These are phyloP conservation scores for Suillus weaverae DNA, from an alignment of 768 basidiomycete species.

Conservation along the genomic window DNA sequence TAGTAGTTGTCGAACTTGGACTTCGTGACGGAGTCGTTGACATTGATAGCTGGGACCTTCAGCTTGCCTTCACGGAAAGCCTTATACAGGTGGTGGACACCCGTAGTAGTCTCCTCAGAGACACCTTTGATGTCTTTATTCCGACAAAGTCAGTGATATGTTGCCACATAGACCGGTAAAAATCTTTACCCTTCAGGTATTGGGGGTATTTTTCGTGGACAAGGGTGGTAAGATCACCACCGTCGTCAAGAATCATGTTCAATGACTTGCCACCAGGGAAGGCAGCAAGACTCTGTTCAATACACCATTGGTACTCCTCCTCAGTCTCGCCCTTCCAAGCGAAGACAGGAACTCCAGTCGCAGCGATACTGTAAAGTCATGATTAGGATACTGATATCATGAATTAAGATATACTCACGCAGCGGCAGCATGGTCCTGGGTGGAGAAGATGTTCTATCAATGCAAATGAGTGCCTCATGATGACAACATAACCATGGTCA, in stretches of 20 bases:
- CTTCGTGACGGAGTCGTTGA: constrained; percentile 99
- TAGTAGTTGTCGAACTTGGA: constrained; percentile 99
- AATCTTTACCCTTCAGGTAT: constrained; percentile 63
- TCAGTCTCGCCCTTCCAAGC: constrained; percentile 99
- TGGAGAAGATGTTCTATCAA: constrained; percentile 95
- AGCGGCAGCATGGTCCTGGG: constrained; percentile 98
- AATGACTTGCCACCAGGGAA: constrained; percentile 82
- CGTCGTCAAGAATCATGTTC: constrained; percentile 99
- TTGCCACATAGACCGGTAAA: constrained; percentile 9
- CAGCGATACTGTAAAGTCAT: constrained; percentile 69
- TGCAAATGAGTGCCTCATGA: constrained; percentile 4
- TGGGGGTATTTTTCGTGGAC: constrained; percentile 98
- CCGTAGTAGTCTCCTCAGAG: constrained; percentile 99
- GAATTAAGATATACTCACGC: constrained; percentile 55
- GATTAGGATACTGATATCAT: constrained; percentile 5
- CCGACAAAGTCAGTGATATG: constrained; percentile 5
- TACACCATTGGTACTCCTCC: constrained; percentile 98
- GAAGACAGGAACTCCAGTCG: constrained; percentile 96
- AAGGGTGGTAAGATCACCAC: constrained; percentile 91
- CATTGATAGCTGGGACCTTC: constrained; percentile 98
- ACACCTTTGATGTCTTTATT: constrained; percentile 80
- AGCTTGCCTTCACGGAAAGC: constrained; percentile 93
- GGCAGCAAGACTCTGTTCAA: constrained; percentile 90
- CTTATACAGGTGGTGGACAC: constrained; percentile 99
- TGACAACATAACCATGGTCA: constrained; percentile 14